Evolutionary conservation across 331 rosid species (phyloP), one percentile per base, ranked within the genome.

Genomic region (Saraca asoca): DNA sequence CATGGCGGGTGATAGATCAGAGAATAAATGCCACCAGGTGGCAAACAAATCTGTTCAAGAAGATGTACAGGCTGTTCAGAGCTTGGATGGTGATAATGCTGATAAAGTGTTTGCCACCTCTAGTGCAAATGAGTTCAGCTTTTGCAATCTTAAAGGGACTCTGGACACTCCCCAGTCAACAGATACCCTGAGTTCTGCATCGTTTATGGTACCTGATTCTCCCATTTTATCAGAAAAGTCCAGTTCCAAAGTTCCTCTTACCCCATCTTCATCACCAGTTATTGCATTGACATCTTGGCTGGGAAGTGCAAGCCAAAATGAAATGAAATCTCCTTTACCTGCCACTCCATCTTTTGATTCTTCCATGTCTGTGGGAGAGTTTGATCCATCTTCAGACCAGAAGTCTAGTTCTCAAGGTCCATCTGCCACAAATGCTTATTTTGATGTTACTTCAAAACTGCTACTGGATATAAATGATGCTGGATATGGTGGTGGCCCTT

Each of bases 401-500:
- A 95, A 85, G 74, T 80, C 88, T 65, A 67, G 64, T 62, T 84
- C 82, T 83, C 88, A 80, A 64, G 89, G 80, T 70, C 72, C 85
- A 67, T 82, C 95, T 75, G 68, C 82, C 53, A 53, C 85, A 61
- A 82, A 78, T 80, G 65, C 84, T 69, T 75, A 78, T 76, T 90
- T 91, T 70, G 33, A 87, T 29, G 81, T 91, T 41, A 85, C 83
- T 70, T 86, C 97, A 66, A 91, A 82, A 69, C 83, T 86, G 57
- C 91, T 95, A 76, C 78, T 88, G 82, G 99, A 95, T 74, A 68
- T 85, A 82, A 78, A 95, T 72, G 96, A 95, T 59, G 83, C 84
- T 75, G 99, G 99, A 66, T 95, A 91, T 82, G 99, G 99, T 17
- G 99, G 99, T 52, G 99, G 99, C 71, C 97, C 99, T 64, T 95